Evolutionary conservation across 768 basidiomycete species (phyloP).

Genomic region (Suillus cothurnatus): DNA sequence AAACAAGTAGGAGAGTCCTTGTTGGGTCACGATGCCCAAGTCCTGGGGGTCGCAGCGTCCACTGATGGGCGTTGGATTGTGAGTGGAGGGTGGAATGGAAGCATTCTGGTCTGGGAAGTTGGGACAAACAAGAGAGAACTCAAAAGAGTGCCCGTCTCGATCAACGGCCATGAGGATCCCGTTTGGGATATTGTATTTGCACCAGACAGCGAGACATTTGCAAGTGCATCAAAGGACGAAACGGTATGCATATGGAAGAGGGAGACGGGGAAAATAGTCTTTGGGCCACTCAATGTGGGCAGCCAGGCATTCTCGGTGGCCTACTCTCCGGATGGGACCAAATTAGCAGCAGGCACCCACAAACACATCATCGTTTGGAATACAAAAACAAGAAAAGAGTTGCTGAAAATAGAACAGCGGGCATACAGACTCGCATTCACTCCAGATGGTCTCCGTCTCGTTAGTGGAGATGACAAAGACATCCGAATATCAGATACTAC

Average conservation of each 20-base stretch:
- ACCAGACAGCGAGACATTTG: background rate
- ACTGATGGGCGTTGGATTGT: too few species aligned
- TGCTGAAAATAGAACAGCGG: background rate
- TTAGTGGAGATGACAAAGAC: background rate
- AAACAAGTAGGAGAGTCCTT: too few species aligned
- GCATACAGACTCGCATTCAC: background rate
- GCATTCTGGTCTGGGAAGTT: too few species aligned
- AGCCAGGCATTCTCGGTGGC: background rate
- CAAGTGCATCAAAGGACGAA: background rate
- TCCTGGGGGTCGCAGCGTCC: too few species aligned
- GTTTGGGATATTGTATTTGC: background rate
- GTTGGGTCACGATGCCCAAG: too few species aligned
- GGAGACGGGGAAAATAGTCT: background rate
- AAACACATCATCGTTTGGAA: background rate
- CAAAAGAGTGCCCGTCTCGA: background rate
- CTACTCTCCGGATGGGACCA: background rate
- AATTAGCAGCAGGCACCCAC: background rate
- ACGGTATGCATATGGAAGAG: background rate
- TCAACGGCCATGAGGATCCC: background rate
- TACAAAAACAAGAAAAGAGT: background rate
- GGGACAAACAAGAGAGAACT: too few species aligned
- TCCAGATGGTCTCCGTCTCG: background rate
- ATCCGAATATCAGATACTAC: background rate
- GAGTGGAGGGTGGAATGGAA: too few species aligned
- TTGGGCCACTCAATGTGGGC: background rate